Evolutionary conservation across 768 basidiomycete species (phyloP), one percentile per base, ranked within the genome.

Genomic region (Naganishia vaughanmartiniae): DNA sequence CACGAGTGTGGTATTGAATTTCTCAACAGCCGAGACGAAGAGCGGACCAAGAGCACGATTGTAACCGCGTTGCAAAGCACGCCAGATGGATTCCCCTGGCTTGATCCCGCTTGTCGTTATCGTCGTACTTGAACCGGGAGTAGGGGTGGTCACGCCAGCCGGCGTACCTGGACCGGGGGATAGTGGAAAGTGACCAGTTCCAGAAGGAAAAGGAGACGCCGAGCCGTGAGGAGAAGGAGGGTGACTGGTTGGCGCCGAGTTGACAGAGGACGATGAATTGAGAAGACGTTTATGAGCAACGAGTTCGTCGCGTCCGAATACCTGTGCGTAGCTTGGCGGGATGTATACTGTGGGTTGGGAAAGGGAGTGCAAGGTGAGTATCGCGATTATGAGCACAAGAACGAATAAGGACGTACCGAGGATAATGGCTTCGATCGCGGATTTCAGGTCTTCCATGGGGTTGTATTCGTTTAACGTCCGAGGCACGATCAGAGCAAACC

Each of bases 381-480:
- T 4, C 12, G 21, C 6, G 24, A 48, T 26, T 26, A 24, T 51
- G 26, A 30, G 21, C 11, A 34, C 15, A 30, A 2, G 65, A 14
- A n/a, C 19, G 21, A 9, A 36, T 4, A 12, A 21, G 34, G 48
- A 75, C 77, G 71, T 28, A 81, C 80, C 70, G 21, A 76, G 72
- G 21, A 81, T 70, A 65, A 81, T 79, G 31, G 73, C 54, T 28
- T 71, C 70, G 0, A 79, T 72, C 26, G 75, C 73, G 17, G 65
- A 67, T n/a, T 77, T 48, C 4, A 81, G 58, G 58, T 81, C 80
- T 45, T 67, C 60, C 14, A 81, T 73, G 3, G 80, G 80, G 34
- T 72, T 60, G 63, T 75, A 81, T 67, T 81, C 80, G 65, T 77
- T 70, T 4, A 72, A 24, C 2, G 56, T 31, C 19, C 57, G 58